phyloP scores from a whole-genome alignment of 306 rosid genomes.

The Betula pendula region DNA sequence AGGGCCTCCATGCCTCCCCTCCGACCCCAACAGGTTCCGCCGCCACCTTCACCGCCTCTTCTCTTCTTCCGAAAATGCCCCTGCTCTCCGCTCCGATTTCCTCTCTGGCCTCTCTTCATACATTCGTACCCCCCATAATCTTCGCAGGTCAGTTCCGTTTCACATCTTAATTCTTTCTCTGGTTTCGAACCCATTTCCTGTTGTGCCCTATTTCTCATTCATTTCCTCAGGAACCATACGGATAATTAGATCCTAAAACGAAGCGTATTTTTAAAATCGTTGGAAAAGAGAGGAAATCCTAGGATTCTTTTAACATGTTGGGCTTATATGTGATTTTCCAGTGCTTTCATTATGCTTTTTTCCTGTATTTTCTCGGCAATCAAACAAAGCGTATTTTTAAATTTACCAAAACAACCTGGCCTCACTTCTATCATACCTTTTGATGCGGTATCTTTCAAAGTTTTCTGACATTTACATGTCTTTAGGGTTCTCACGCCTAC shows the following conservation, averaged over 20 bases:
- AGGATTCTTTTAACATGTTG: not conserved
- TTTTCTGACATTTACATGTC: not conserved
- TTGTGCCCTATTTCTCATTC: not conserved
- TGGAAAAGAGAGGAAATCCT: not conserved
- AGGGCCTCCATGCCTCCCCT: constrained; percentile 43
- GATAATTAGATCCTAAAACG: too few relatives aligned
- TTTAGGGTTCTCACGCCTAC: constrained; percentile 29
- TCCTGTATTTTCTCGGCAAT: constrained; percentile 1
- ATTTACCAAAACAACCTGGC: not conserved
- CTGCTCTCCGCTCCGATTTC: constrained; percentile 32
- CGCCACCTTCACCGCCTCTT: constrained; percentile 37
- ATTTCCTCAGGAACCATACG: not conserved
- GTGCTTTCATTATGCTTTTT: not conserved
- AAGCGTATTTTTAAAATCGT: too few relatives aligned
- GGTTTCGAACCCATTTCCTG: not conserved
- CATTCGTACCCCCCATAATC: constrained; percentile 15
- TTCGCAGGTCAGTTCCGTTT: constrained; percentile 30
- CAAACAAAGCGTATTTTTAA: not conserved
- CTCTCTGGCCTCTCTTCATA: constrained; percentile 38
- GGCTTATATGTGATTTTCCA: not conserved
- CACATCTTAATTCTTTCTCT: not conserved
- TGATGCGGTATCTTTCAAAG: not conserved
- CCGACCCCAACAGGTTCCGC: constrained; percentile 40
- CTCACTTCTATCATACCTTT: not conserved
- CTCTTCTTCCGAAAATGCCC: constrained; percentile 30